Evolutionary conservation across 2,329 filamentous ascomycete species (phyloP), one percentile per base, ranked within the genome.

Genomic region (Colletotrichum somersetense): DNA sequence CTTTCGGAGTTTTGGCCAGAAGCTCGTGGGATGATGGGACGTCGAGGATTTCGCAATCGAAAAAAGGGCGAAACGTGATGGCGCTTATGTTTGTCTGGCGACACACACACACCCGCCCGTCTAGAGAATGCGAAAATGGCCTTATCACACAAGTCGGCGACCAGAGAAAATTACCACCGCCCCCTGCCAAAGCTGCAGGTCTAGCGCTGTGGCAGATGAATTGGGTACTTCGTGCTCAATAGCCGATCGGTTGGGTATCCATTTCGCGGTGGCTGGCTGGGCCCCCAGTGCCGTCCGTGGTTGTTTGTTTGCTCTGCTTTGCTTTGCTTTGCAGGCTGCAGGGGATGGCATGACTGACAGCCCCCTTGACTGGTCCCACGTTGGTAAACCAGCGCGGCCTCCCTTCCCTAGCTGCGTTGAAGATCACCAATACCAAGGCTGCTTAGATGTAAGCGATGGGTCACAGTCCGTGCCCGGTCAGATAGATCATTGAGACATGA

Each of bases 391-490:
- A 33, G 59, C 46, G 46, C 40, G n/a, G 59, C 59, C 20, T n/a
- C 20, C 44, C 44, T 7, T 7, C 42, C 42, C 6, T 38, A 12
- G 26, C 18, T 53, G 48, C 35, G 48, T 38, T 12, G 16, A 50
- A 38, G 46, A 53, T 42, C 33, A 26, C 16, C 61, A 63, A 53
- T 53, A 53, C n/a, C 48, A 63, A 53, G 35, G 30, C 48, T 52
- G 14, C 12, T 7, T 16, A 30, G 33, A 14, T 12, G 14, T 11
- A 42, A 52, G 46, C 44, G 33, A 63, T 1, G n/a, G 5, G 52
- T 6, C 33, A 23, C n/a, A 26, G 33, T 26, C 20, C 8, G 14
- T 40, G 26, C 4, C 2, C 33, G n/a, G 20, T 52, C 33, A 23
- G 33, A 48, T 20, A 23, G 33, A 48, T 20, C 6, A 44, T 62